Base-by-base conservation (phyloP, 495 filamentous ascomycete species). In the Pyrenula aspistea region DNA sequence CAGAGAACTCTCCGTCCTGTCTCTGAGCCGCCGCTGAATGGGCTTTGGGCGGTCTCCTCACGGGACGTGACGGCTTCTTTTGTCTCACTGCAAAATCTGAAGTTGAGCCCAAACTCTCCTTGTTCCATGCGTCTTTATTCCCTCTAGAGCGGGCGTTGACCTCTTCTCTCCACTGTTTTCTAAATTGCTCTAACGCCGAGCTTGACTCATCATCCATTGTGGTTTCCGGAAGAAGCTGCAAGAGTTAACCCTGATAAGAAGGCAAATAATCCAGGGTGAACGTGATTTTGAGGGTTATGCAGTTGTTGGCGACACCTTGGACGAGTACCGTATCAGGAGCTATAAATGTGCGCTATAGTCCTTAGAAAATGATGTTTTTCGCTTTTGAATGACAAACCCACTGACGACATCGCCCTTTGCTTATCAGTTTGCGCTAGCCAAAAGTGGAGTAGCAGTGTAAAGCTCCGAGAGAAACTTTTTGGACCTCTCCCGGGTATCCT, bases 141-240 rank as follows among this genome's bases (percentile, higher is more conserved):
- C 47, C 58, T 51, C 67, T 73, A 15, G 70, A 69, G 66, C 79
- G 77, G 56, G 75, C 80, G 19, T 75, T 74, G 48, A 95, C 90
- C 70, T 95, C 89, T 62, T 87, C 84, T 53, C 81, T 80, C 89
- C 89, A 95, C 75, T 89, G 77, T 62, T 79, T 76, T 62, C 89
- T 85, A 71, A 95, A 95, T 25, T 73, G 78, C 63, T 91, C 84
- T 61, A 95, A 78, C 67, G 93, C 89, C 51, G 80, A 77, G 71
- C 85, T 83, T 48, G 65, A 68, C 65, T 77, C 76, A 57, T 76
- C 76, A 57, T 76, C 73, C 82, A 84, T 85, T 58, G 60, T 65
- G 59, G 24, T 11, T 48, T 48, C 11, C 42, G 42, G 19, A 48
- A 48, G 42, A 48, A n/a, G n/a, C n/a, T n/a, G n/a, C n/a, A n/a